Evolutionary conservation across 495 filamentous ascomycete species (phyloP), one percentile per base, ranked within the genome.

Genomic region (Penicillium turbatum): DNA sequence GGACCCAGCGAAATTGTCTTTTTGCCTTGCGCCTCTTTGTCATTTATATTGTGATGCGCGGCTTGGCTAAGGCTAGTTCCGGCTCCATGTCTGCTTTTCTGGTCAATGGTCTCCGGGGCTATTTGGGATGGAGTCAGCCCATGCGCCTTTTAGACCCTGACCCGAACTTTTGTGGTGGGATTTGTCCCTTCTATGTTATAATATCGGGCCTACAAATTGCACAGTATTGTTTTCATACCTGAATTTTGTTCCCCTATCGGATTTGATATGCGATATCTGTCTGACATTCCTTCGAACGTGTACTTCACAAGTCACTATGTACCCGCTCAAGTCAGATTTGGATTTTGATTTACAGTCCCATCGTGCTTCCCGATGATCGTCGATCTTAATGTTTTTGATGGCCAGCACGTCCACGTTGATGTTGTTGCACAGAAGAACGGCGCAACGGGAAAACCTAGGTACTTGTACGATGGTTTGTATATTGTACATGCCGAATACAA

Each of bases 21-120:
- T 24, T 35, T 4, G 31, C 5, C 15, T 37, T 37, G 46, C 19
- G 6, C 30, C 5, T 44, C 16, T 36, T 35, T 6, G 3, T n/a
- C 39, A 38, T 31, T 56, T 30, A 70, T 66, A 49, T 49, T 70
- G 47, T 53, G 65, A 72, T 72, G 62, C 31, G 65, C 69, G 49
- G 47, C 35, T 48, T 48, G 19, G 19, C 32, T 48, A 17, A 15
- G 27, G 12, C 17, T 16, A 51, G 38, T 37, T n/a, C 17, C 11
- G 38, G 39, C 32, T 17, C 11, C n/a, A n/a, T 46, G n/a, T 36
- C n/a, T 36, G 31, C 5, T 19, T 12, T 29, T 21, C 17, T 21
- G 12, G 31, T 36, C 8, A 12, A 44, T 44, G n/a, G 41, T 31
- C 45, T 49, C 47, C 24, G 44, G 31, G 30, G 35, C 35, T 37